These are phyloP conservation scores for Mucor irregularis DNA, from an alignment of 371 early-diverging fungal genomes.

Conservation along the genomic window DNA sequence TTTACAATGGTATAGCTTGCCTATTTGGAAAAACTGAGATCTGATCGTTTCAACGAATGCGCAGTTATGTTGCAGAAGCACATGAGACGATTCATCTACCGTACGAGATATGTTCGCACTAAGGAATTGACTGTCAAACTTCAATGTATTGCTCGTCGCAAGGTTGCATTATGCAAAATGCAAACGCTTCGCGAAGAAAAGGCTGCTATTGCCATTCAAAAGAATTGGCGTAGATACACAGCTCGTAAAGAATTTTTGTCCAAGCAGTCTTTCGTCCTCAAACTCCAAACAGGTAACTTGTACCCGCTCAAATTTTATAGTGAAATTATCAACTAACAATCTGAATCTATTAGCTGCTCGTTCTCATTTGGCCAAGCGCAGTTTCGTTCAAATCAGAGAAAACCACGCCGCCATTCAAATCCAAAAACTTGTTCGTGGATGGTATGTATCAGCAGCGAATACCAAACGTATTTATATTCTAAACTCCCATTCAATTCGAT, in stretches of 20 bases:
- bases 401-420: constrained; percentile 75
- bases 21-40: constrained; percentile 86
- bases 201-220: constrained; percentile 81
- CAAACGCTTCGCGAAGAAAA: constrained; percentile 59
- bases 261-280: constrained; percentile 36
- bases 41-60: constrained; percentile 77
- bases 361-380: constrained; percentile 55
- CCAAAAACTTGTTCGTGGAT: constrained; percentile 68
- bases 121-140: constrained; percentile 60
- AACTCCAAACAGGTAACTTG: constrained; percentile 49
- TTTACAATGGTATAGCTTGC: constrained; percentile 73
- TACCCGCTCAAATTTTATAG: background rate
- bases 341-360: constrained; percentile 40
- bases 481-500: no score
- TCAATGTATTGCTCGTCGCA: constrained; percentile 67
- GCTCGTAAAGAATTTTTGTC: constrained; percentile 60
- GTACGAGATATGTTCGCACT: constrained; percentile 67
- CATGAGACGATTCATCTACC: constrained; percentile 73
- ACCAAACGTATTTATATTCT: no score
- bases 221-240: constrained; percentile 64
- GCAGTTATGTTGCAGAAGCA: constrained; percentile 90
- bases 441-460: no score
- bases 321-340: background rate
- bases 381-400: constrained; percentile 50
- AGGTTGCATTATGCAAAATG: constrained; percentile 58